phyloP scores from a whole-genome alignment of 495 filamentous ascomycete genomes.

The Lentithecium fluviatile region DNA sequence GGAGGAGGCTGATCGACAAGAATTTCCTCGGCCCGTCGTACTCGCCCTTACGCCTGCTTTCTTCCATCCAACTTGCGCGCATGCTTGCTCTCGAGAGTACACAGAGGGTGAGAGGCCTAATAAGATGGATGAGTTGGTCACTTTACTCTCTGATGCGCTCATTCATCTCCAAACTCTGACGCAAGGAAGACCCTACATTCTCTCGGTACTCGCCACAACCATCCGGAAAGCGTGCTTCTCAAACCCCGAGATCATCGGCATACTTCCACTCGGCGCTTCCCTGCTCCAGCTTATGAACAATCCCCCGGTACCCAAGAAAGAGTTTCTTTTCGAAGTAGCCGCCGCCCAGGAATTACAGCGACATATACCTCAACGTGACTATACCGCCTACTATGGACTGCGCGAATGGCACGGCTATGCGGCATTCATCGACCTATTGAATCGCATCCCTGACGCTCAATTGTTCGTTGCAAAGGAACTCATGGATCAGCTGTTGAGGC shows the following conservation, averaged over 20 bases:
- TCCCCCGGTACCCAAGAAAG: slow-evolving; percentile 39
- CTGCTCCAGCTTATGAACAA: slow-evolving; percentile 37
- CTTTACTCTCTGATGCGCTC: slow-evolving; percentile 16
- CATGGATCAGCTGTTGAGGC: slow-evolving; percentile 41
- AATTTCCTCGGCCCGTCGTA: slow-evolving; percentile 39
- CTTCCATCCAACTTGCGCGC: slow-evolving; percentile 34
- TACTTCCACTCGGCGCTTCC: slow-evolving; percentile 36
- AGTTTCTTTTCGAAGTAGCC: slow-evolving; percentile 45
- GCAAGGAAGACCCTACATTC: slow-evolving; percentile 36
- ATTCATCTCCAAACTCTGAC: slow-evolving; percentile 31
- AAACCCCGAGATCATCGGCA: slow-evolving; percentile 14
- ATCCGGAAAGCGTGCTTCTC: slow-evolving; percentile 32
- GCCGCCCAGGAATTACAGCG: slow-evolving; percentile 33
- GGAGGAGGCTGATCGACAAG: slow-evolving; percentile 44
- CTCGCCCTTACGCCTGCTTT: slow-evolving; percentile 34
- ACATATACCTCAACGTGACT: slow-evolving; percentile 31
- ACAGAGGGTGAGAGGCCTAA: not conserved
- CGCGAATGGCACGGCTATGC: slow-evolving; percentile 44
- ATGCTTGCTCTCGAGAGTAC: slow-evolving; percentile 1
- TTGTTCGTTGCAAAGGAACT: slow-evolving; percentile 29
- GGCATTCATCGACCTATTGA: slow-evolving; percentile 47
- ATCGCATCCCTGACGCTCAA: slow-evolving; percentile 38
- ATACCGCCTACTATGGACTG: slow-evolving; percentile 46
- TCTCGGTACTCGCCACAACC: slow-evolving; percentile 35
- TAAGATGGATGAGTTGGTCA: not conserved